phyloP scores from a whole-genome alignment of 805 yeast species.

The Yarrowia phangngaensis region DNA sequence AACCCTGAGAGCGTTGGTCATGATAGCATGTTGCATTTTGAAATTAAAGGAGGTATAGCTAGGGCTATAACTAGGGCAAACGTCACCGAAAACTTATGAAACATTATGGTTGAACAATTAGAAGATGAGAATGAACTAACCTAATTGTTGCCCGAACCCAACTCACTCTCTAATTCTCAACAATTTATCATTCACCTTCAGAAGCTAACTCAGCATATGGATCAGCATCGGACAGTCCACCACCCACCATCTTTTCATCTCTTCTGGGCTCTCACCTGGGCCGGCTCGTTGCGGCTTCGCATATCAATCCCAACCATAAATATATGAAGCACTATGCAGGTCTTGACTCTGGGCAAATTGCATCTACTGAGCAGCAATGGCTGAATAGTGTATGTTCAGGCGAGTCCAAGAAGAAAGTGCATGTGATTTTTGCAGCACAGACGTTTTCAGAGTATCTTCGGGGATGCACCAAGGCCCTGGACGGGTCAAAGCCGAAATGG shows the following conservation, averaged over 20 bases:
- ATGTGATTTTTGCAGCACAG: slow-evolving; percentile 36
- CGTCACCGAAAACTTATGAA: too few relatives aligned
- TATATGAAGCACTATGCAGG: slow-evolving; percentile 11
- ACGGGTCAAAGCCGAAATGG: slow-evolving; percentile 32
- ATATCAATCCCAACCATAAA: slow-evolving; percentile 25
- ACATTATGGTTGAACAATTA: too few relatives aligned
- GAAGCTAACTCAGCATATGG: slow-evolving; percentile 9
- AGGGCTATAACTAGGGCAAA: too few relatives aligned
- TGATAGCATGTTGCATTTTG: background rate
- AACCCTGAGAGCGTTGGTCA: background rate
- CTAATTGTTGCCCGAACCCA: background rate
- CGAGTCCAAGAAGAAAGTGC: slow-evolving; percentile 36
- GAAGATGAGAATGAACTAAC: background rate
- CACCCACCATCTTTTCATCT: slow-evolving; percentile 31
- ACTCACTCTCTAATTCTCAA: background rate
- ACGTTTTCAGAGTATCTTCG: slow-evolving; percentile 33
- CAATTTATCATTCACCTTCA: background rate
- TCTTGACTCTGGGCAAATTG: slow-evolving; percentile 25
- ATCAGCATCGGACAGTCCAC: background rate
- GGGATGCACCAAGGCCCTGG: slow-evolving; percentile 15
- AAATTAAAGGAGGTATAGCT: too few relatives aligned
- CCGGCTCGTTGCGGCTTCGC: slow-evolving; percentile 32
- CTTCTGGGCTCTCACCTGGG: slow-evolving; percentile 32
- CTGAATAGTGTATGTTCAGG: slow-evolving; percentile 32
- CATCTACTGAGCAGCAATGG: slow-evolving; percentile 30